Base-by-base conservation (phyloP, 768 basidiomycete species). In the Suillus bovinus region DNA sequence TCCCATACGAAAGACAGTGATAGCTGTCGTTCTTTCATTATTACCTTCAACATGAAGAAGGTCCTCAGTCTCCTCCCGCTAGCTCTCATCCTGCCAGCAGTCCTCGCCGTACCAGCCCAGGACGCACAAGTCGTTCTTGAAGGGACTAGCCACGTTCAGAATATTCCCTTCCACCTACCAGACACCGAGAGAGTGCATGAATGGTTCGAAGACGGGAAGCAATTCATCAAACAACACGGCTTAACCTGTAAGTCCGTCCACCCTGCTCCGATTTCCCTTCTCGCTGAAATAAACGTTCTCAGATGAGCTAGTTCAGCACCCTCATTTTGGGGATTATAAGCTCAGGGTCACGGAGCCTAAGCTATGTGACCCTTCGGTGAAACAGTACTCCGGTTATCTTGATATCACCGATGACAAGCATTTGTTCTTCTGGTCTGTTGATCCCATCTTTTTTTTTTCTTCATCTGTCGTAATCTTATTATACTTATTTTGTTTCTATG, bases 321-420 rank as follows among this genome's bases (percentile, higher is more conserved):
- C 83, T 11, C 75, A 78, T 17, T 78, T 78, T 59, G 81, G 86
- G 42, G 66, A 75, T 55, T 80, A 91, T 72, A 78, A 82, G 62
- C 78, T 93, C 17, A 80, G 90, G 63, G 68, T 91, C 14, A 86
- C 84, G 0, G 82, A 87, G 66, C 89, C 93, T 11, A 79, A 82
- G 36, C 76, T 96, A 7, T 96, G 94, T 67, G 94, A 96, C 66
- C 72, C 88, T 0, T 75, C 82, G n/a, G 91, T 94, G 36, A 72
- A 75, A 60, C 89, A 91, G 70, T 85, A 89, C 64, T 90, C 89
- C 38, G 93, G 93, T 33, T 95, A 94, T 73, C 81, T 96, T 36
- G 93, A 94, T 70, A 83, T 93, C 60, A 84, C 85, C 0, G 84
- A 90, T 10, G 85, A 87, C 67, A 90, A 89, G 67, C 92, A 94